Conservation (phyloP, 2,329 filamentous ascomycete genomes). For the Aureobasidium sp. region DNA sequence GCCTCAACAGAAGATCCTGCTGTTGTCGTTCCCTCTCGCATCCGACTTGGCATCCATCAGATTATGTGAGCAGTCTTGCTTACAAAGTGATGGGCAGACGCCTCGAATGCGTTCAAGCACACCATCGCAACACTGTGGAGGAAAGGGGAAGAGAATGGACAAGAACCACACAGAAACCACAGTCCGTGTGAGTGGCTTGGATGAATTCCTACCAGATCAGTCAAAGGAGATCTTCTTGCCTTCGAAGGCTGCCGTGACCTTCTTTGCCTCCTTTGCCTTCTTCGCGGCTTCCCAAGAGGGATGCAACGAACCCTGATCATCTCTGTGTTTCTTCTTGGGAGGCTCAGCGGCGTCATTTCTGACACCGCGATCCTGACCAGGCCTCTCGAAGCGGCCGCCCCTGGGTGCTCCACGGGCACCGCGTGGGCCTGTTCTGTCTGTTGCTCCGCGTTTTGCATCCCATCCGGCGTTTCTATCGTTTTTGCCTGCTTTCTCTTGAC, state of each 20-base stretch:
- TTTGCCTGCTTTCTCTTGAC: constrained; percentile 28
- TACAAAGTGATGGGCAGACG: neutral
- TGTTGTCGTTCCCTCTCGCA: neutral
- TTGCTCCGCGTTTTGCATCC: constrained; percentile 51
- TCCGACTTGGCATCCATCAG: neutral
- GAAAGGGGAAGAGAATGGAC: too few species aligned
- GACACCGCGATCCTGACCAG: constrained; percentile 18
- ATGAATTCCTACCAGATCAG: constrained; percentile 27
- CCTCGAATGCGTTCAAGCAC: neutral
- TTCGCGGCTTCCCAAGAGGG: constrained; percentile 57
- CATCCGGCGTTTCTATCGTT: constrained; percentile 43
- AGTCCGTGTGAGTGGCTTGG: too few species aligned
- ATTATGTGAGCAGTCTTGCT: constrained; percentile 10
- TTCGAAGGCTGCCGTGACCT: constrained; percentile 40
- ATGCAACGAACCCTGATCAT: constrained; percentile 49
- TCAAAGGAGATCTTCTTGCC: constrained; percentile 58
- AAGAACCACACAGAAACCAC: too few species aligned
- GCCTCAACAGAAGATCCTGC: constrained; percentile 1
- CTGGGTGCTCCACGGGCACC: constrained; percentile 18
- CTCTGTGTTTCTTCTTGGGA: constrained; percentile 26
- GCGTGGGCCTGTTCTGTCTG: constrained; percentile 18
- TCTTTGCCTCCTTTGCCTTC: constrained; percentile 47
- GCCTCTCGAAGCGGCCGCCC: constrained; percentile 12
- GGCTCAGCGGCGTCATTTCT: constrained; percentile 18
- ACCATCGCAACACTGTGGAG: neutral